Conservation (phyloP, 2,329 filamentous ascomycete species). For the Arthrobotrys musiformis region DNA sequence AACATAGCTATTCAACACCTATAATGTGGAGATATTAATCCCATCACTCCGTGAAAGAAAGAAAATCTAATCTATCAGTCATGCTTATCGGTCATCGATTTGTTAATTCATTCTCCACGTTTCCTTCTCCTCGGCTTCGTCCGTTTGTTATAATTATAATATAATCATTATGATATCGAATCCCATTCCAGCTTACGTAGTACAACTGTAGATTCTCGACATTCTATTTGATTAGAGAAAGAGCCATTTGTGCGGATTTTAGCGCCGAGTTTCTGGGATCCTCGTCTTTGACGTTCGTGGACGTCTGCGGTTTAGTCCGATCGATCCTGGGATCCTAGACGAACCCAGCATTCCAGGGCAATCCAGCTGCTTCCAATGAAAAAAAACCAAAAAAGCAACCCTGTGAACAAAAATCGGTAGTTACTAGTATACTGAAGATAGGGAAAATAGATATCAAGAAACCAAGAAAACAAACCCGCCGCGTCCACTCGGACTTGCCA, state of each 20-base stretch:
- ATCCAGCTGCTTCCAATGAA: neutral
- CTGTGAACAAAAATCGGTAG: constrained; percentile 15
- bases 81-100: constrained; percentile 27
- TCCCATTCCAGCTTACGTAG: neutral
- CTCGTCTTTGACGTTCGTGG: constrained; percentile 22
- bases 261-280: neutral
- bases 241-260: constrained; percentile 53
- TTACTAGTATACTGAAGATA: constrained; percentile 5
- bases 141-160: neutral
- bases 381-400: neutral
- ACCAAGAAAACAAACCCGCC: neutral
- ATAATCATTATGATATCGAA: neutral
- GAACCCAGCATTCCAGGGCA: neutral
- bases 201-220: too few species aligned
- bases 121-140: neutral
- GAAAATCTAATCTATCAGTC: constrained; percentile 8
- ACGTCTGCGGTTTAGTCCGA: constrained; percentile 28
- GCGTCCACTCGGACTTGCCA: constrained; percentile 40
- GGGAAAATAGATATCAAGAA: neutral
- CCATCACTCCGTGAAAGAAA: neutral
- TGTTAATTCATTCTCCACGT: constrained; percentile 1
- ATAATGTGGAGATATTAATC: constrained; percentile 11
- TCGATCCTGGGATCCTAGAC: neutral
- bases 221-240: neutral
- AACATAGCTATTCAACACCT: neutral